Evolutionary conservation across 2,329 filamentous ascomycete genomes (phyloP).

Genomic region (Ustilaginoidea virens): DNA sequence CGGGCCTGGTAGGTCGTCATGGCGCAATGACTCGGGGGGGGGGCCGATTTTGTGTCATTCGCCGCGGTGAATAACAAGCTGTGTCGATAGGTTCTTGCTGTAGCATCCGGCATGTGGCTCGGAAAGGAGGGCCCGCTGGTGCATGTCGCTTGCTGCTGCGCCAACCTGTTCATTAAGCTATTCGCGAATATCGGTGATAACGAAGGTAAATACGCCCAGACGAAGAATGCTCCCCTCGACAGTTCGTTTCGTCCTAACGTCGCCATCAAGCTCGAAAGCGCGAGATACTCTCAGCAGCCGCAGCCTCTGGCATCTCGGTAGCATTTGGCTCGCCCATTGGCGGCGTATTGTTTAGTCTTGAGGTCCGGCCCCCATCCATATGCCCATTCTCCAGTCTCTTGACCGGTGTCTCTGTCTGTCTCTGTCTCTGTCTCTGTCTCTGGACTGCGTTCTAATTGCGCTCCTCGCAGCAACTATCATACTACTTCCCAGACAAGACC

Average conservation of each 20-base stretch:
- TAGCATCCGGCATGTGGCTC: constrained; percentile 89
- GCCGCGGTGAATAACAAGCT: too few relatives aligned
- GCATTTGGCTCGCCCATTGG: constrained; percentile 91
- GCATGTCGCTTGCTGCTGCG: constrained; percentile 92
- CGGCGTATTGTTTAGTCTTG: constrained; percentile 88
- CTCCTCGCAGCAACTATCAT: constrained; percentile 60
- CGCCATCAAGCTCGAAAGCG: constrained; percentile 91
- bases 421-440: too few relatives aligned
- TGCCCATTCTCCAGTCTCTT: too few relatives aligned
- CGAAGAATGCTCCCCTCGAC: background rate
- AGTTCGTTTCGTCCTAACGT: background rate
- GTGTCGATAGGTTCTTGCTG: constrained; percentile 56
- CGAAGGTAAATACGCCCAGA: constrained; percentile 46
- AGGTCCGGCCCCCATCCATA: constrained; percentile 31
- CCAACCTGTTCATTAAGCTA: constrained; percentile 83
- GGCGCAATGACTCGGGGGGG: too few relatives aligned
- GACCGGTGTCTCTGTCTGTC: too few relatives aligned
- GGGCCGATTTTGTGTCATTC: too few relatives aligned
- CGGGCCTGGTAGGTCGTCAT: constrained; percentile 80
- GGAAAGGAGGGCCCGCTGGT: constrained; percentile 93
- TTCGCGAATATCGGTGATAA: constrained; percentile 69
- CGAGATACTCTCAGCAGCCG: constrained; percentile 83
- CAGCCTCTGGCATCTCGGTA: constrained; percentile 83
- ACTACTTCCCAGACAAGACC: constrained; percentile 97
- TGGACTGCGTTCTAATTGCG: too few relatives aligned